Evolutionary conservation across 805 yeast species (phyloP).

Genomic region (Blastobotrys robertii): DNA sequence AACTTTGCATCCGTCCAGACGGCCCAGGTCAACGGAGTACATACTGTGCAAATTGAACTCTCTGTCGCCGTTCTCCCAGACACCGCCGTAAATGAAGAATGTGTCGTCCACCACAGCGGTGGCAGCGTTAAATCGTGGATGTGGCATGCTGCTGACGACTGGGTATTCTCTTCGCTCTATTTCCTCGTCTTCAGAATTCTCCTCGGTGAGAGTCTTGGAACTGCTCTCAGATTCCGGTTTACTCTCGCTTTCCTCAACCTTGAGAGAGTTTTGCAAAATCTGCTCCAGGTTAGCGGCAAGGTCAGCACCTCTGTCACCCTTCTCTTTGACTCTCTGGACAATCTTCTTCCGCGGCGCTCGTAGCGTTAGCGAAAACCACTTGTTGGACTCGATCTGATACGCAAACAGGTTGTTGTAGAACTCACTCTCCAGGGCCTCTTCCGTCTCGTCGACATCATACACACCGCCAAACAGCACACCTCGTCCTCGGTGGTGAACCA

Average conservation of each 20-base stretch:
- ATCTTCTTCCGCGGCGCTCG: constrained; percentile 47
- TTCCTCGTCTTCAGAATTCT: constrained; percentile 31
- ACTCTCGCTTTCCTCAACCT: constrained; percentile 17
- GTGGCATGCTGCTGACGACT: constrained; percentile 59
- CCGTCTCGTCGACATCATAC: constrained; percentile 89
- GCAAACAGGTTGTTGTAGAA: constrained; percentile 75
- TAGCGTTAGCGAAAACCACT: constrained; percentile 73
- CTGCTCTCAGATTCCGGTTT: neutral
- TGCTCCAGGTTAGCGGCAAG: constrained; percentile 67
- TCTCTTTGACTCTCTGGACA: constrained; percentile 29
- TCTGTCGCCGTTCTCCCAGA: constrained; percentile 79
- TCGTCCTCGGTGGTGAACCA: constrained; percentile 83
- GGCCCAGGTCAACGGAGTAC: constrained; percentile 77
- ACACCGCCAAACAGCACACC: constrained; percentile 95
- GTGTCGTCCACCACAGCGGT: constrained; percentile 79
- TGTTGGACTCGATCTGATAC: constrained; percentile 74
- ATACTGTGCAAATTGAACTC: constrained; percentile 79
- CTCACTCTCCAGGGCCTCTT: constrained; percentile 75
- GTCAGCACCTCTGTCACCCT: constrained; percentile 58
- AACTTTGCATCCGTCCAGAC: constrained; percentile 77
- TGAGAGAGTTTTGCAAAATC: constrained; percentile 24
- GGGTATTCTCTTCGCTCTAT: constrained; percentile 41
- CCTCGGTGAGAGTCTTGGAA: constrained; percentile 10
- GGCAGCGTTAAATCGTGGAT: constrained; percentile 78
- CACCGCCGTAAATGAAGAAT: constrained; percentile 80